Percentiles rank a stretch among this genome's conserved stretches.
phyloP scores from a whole-genome alignment of 2,329 filamentous ascomycete species.

The Chaetomium sp. region DNA sequence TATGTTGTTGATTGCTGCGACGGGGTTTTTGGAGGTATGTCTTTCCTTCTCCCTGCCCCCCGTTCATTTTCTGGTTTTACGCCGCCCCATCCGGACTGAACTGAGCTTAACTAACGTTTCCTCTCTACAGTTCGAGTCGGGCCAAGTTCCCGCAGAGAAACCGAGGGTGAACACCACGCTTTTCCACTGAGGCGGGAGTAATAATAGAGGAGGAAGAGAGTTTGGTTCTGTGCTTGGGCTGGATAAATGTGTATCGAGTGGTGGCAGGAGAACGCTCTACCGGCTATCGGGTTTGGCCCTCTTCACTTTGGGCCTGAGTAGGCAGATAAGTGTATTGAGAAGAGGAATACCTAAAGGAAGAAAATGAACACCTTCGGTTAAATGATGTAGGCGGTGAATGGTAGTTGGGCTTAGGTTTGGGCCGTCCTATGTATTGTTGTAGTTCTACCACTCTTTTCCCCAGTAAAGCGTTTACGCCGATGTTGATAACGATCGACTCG shows the following conservation, averaged over 20 bases:
- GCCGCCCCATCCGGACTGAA: too few relatives aligned
- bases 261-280: background rate
- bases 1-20: slow-evolving; percentile 74
- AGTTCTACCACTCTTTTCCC: too few relatives aligned
- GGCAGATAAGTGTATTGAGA: too few relatives aligned
- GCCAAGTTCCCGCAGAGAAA: slow-evolving; percentile 21
- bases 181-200: slow-evolving; percentile 13
- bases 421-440: too few relatives aligned
- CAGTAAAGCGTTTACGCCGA: too few relatives aligned
- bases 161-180: slow-evolving; percentile 13
- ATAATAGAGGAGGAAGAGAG: background rate
- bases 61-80: too few relatives aligned
- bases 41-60: background rate
- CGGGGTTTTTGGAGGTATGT: slow-evolving; percentile 78
- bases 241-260: background rate
- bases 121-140: slow-evolving; percentile 19
- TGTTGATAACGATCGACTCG: too few relatives aligned
- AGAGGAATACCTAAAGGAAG: too few relatives aligned
- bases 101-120: background rate
- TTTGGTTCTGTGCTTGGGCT: background rate
- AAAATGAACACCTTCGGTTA: too few relatives aligned
- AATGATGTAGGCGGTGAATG: too few relatives aligned
- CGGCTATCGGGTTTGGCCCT: background rate
- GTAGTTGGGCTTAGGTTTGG: too few relatives aligned
- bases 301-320: background rate